Percentiles rank a stretch among this genome's conserved stretches.
Evolutionary conservation across 2,329 filamentous ascomycete genomes (phyloP).

Genomic region (Diaporthe caulivora): DNA sequence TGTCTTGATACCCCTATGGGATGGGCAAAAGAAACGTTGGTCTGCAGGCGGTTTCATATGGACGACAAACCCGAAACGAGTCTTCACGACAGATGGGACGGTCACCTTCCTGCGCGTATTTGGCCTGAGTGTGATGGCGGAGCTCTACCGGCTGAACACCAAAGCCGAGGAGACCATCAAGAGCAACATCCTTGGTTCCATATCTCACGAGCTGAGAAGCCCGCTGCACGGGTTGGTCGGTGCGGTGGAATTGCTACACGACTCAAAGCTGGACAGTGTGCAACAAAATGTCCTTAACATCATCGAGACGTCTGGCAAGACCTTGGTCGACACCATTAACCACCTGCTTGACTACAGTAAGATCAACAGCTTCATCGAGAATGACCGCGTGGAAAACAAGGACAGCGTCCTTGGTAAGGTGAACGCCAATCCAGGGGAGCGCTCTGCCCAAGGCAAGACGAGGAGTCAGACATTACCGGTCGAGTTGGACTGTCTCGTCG

Average conservation of each 20-base stretch:
- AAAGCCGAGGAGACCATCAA: conserved; percentile 60
- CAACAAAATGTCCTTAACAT: conserved; percentile 62
- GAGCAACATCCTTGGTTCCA: conserved; percentile 69
- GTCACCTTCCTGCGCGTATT: conserved; percentile 65
- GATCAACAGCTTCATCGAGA: conserved; percentile 53
- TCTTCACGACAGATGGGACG: conserved; percentile 61
- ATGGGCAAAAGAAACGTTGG: conserved; percentile 57
- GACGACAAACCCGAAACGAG: conserved; percentile 56
- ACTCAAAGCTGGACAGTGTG: conserved; percentile 60
- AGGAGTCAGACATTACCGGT: conserved; percentile 46
- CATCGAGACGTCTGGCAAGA: conserved; percentile 64
- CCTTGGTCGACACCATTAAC: conserved; percentile 65
- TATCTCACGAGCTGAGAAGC: conserved; percentile 72
- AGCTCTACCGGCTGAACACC: conserved; percentile 61
- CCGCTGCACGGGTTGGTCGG: conserved; percentile 72
- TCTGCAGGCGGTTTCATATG: conserved; percentile 64
- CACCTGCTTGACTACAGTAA: conserved; percentile 62
- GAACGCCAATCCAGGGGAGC: conserved; percentile 36
- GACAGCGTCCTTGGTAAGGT: conserved; percentile 37
- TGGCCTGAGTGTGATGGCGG: conserved; percentile 67
- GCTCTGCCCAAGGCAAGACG: conserved; percentile 44
- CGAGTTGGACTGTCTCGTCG: conserved; percentile 48
- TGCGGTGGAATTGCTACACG: conserved; percentile 64
- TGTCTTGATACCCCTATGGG: conserved; percentile 61
- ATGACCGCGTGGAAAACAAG: conserved; percentile 28